phyloP scores from a whole-genome alignment of 192 early-diverging fungal genomes.

The Coemansia sp. region DNA sequence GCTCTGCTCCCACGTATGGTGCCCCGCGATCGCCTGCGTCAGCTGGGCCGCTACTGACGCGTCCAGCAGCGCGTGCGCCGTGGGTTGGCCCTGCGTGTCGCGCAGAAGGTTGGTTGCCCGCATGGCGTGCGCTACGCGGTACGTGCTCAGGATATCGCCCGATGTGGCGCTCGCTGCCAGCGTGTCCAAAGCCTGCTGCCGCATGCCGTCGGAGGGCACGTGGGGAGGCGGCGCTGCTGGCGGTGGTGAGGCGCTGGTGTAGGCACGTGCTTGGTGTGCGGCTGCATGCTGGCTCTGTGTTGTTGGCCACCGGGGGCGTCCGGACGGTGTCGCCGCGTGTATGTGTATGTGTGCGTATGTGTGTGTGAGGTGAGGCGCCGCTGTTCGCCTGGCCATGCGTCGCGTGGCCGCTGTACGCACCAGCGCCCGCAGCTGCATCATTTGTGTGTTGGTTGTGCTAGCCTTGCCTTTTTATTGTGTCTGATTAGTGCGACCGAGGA shows the following conservation, averaged over 20 bases:
- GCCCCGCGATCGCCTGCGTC: constrained; percentile 2
- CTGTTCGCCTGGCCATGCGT: not conserved
- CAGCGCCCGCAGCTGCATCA: too few species aligned
- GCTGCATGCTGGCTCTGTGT: not conserved
- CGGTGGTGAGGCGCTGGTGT: too few species aligned
- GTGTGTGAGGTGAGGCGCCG: not conserved
- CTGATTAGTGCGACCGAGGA: too few species aligned
- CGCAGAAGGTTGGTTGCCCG: constrained; percentile 4
- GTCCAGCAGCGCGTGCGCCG: constrained; percentile 22
- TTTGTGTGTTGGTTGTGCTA: too few species aligned
- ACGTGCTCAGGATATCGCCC: constrained; percentile 8
- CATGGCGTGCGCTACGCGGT: constrained; percentile 13
- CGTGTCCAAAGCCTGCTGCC: not conserved
- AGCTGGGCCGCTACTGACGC: constrained; percentile 13
- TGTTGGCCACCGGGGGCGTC: too few species aligned
- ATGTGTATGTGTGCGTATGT: not conserved
- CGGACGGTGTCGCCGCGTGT: too few species aligned
- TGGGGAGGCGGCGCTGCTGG: not conserved
- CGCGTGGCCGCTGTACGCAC: not conserved
- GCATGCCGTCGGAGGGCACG: not conserved
- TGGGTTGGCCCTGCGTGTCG: not conserved
- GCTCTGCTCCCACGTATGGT: constrained; percentile 31
- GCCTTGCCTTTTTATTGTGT: too few species aligned
- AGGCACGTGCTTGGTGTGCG: too few species aligned
- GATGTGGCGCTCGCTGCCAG: not conserved